Conservation (phyloP, 2,329 filamentous ascomycete genomes). For the Fusarium anguioides region DNA sequence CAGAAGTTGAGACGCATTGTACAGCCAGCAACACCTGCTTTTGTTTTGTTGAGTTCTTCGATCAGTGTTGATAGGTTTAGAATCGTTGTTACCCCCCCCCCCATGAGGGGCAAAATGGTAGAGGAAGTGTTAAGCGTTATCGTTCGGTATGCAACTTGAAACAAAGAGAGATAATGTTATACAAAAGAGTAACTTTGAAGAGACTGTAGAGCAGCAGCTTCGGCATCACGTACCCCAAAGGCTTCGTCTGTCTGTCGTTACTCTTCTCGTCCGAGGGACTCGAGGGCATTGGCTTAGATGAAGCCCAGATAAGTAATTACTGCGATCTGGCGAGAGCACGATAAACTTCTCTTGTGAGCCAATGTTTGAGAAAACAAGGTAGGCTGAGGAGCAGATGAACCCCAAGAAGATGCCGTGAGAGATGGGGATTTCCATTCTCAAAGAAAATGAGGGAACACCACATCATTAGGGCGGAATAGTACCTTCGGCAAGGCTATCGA, state of each 20-base stretch:
- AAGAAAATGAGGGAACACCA: slow-evolving; percentile 16
- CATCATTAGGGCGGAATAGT: background rate
- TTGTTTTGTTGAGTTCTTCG: background rate
- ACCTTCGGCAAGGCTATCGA: background rate
- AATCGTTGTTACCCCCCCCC: background rate
- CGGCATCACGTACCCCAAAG: background rate
- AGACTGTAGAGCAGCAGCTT: background rate
- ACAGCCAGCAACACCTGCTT: background rate
- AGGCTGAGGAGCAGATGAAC: background rate
- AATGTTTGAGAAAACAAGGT: background rate
- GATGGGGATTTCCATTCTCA: slow-evolving; percentile 1
- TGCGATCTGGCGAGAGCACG: background rate
- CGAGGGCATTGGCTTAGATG: background rate
- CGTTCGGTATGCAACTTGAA: background rate
- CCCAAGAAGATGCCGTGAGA: slow-evolving; percentile 2
- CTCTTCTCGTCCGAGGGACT: background rate
- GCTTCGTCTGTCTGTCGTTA: background rate
- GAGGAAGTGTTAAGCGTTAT: background rate
- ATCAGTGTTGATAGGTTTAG: background rate
- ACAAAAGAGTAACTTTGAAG: background rate
- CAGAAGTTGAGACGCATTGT: background rate
- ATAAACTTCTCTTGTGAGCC: background rate
- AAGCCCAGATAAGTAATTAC: background rate
- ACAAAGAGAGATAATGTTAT: background rate
- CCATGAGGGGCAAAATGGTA: background rate